Evolutionary conservation across 2,329 filamentous ascomycete genomes (phyloP), one percentile per base, ranked within the genome.

Genomic region (Aspergillus phoenicis): DNA sequence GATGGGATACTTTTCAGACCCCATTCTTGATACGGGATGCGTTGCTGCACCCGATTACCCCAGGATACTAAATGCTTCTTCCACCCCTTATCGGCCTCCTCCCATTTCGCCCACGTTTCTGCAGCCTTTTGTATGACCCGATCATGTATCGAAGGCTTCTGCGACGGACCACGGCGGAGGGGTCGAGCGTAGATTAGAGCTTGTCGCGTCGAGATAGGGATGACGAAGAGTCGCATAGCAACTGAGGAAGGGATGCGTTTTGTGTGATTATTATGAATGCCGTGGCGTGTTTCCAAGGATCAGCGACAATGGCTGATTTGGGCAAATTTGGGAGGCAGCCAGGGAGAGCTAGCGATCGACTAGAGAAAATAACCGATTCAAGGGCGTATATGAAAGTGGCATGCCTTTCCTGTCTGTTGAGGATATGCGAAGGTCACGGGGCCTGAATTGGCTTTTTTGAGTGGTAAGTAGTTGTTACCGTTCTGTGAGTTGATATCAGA

Each of bases 11-110:
- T 96, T 80, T 98, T 98, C 67, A 99, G 83, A 0, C 91, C 93
- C 95, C 95, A 99, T 88, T 99, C 95, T 78, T 98, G 91, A 75
- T 91, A 97, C 2, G 95, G 91, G 70, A 99, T 96, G 64, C 91
- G 87, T 69, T 91, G 88, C 63, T 99, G 86, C 15, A 91, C 87
- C 52, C 87, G 82, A 78, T 99, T 97, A 59, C 95, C 95, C 76
- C 94, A 96, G 61, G 85, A 83, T 56, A 95, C 94, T 20, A 97
- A 84, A 68, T 87, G 87, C 73, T 90, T 92, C 82, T 97, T 92
- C 95, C 95, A 98, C 57, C 91, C 91, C 48, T 83, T 83, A 17
- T 93, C 88, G 67, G 89, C 89, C 75, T 89, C 87, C 78, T 98
- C 95, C 93, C 94, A 98, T 61, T 82, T 81, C 4, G 90, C 85